phyloP scores from a whole-genome alignment of 1,284 basidiomycete species.

The Thelephora terrestris region DNA sequence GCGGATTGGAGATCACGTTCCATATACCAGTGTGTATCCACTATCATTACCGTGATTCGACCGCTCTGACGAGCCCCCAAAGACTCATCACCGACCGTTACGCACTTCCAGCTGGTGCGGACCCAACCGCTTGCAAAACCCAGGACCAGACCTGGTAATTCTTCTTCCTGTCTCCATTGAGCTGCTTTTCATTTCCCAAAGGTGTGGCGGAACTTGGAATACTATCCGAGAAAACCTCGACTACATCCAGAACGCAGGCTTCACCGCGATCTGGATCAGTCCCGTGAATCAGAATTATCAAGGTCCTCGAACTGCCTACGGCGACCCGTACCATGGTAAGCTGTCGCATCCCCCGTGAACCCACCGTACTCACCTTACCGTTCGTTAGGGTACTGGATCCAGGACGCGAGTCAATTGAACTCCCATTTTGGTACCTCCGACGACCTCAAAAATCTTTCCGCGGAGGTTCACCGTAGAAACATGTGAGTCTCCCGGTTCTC shows the following conservation, averaged over 20 bases:
- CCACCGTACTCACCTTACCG: conserved; percentile 12
- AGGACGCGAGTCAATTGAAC: conserved; percentile 57
- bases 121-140: conserved; percentile 45
- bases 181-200: not conserved
- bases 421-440: conserved; percentile 58
- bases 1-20: conserved; percentile 31
- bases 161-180: not conserved
- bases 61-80: not conserved
- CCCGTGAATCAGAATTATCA: conserved; percentile 65
- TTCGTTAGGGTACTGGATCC: conserved; percentile 40
- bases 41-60: conserved; percentile 5
- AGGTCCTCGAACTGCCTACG: conserved; percentile 55
- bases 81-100: conserved; percentile 73
- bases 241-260: conserved; percentile 71
- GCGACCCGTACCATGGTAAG: conserved; percentile 55
- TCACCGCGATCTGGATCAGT: conserved; percentile 68
- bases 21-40: conserved; percentile 28
- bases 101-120: conserved; percentile 45
- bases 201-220: conserved; percentile 72
- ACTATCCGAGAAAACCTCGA: conserved; percentile 68
- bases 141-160: conserved; percentile 38
- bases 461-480: conserved; percentile 56
- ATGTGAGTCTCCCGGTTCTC: conserved; percentile 38
- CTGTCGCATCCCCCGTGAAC: conserved; percentile 4
- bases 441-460: conserved; percentile 60